Evolutionary conservation across 371 early-diverging fungal species (phyloP), one percentile per base, ranked within the genome.

Genomic region (Umbelopsis sp.): DNA sequence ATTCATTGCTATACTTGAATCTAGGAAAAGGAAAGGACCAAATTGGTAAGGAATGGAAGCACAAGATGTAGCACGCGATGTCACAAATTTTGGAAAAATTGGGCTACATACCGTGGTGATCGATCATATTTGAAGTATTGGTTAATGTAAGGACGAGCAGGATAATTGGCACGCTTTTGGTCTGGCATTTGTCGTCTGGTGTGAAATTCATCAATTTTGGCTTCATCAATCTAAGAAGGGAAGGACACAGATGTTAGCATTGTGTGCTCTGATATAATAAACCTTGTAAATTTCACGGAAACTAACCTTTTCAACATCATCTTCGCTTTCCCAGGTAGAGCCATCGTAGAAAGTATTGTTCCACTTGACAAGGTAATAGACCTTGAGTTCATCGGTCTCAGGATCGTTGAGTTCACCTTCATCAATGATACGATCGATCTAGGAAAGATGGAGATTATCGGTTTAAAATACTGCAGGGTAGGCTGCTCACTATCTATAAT

Each of bases 301-400:
- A 16, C 48, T 9, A 48, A 82, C 85, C 77, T 78, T 81, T 74
- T 83, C 82, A 14, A 95, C 86, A 67, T 88, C 82, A 22, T 90
- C 90, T 46, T 85, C 83, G 8, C 81, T 77, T 76, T 97, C 99
- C 95, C 97, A 97, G 0, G 99, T 97, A 38, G 89, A 80, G 2
- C 81, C 73, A 72, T 97, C 97, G 74, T 97, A 96, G n/a, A 94
- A 88, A n/a, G 87, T 85, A 45, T 89, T 87, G 65, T 86, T 87
- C 99, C 99, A 99, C 73, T 97, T 99, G 44, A 95, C 92, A 48
- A 99, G 80, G 74, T 89, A 96, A 65, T 83, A 91, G 8, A 93
- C 74, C 50, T 79, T 86, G 45, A 78, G 84, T 35, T 87, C 85
- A 2, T 85, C 88, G 2, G 82, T 82, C 1, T 71, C 69, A 11